Evolutionary conservation across 2,329 filamentous ascomycete species (phyloP).

Genomic region (Claviceps sp.): DNA sequence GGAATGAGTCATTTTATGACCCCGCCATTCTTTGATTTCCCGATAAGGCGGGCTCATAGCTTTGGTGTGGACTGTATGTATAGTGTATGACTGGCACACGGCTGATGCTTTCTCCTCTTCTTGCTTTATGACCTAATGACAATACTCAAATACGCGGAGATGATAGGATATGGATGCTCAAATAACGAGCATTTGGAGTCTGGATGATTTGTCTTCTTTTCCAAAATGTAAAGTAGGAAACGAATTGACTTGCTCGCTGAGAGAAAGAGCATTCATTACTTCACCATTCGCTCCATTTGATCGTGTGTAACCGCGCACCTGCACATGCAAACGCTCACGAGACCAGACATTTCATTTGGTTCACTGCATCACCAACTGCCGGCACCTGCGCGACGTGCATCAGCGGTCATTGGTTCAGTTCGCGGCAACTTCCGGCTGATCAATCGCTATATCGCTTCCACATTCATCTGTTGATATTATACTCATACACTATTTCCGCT

Average conservation of each 20-base stretch:
- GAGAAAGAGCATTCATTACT: not conserved
- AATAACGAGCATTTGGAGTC: not conserved
- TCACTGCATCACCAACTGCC: not conserved
- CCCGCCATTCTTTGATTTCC: constrained; percentile 19
- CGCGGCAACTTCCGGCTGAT: not conserved
- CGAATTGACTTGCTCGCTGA: not conserved
- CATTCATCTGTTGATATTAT: too few species aligned
- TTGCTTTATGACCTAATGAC: constrained; percentile 19
- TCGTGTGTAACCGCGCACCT: not conserved
- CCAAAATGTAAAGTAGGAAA: constrained; percentile 4
- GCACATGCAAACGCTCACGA: not conserved
- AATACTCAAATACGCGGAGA: constrained; percentile 1
- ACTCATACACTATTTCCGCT: too few species aligned
- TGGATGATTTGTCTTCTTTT: not conserved
- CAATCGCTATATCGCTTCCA: not conserved
- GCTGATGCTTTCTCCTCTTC: not conserved
- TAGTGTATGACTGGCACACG: constrained; percentile 4
- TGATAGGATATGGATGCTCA: not conserved
- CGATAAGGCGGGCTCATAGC: not conserved
- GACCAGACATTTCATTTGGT: not conserved
- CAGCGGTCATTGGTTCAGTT: not conserved
- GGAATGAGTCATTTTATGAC: constrained; percentile 19
- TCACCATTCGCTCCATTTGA: not conserved
- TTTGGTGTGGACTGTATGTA: not conserved
- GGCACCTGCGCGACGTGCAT: not conserved